phyloP scores from a whole-genome alignment of 2,329 filamentous ascomycete genomes.

The Chaetomiaceae sp. region DNA sequence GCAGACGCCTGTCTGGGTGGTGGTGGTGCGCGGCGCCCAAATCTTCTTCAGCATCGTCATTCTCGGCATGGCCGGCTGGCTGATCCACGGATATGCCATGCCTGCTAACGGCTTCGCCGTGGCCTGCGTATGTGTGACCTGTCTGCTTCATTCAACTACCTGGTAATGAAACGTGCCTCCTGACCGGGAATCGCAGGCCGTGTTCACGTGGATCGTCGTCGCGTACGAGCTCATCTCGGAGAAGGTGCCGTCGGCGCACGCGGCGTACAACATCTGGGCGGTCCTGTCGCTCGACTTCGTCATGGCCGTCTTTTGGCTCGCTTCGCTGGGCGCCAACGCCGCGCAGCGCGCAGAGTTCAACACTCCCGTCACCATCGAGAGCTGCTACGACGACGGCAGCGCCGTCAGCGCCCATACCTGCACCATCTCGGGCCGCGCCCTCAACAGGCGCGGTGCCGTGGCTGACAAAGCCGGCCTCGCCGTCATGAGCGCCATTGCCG shows the following conservation, averaged over 20 bases:
- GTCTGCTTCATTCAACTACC: neutral
- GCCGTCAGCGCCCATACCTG: conserved; percentile 27
- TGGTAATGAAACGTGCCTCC: neutral
- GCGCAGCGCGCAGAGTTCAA: conserved; percentile 28
- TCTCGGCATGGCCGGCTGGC: conserved; percentile 13
- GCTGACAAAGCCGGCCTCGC: conserved; percentile 23
- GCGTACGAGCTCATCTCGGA: conserved; percentile 29
- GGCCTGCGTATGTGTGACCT: conserved; percentile 32
- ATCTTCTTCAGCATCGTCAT: conserved; percentile 28
- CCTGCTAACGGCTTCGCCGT: conserved; percentile 27
- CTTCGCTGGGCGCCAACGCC: conserved; percentile 31
- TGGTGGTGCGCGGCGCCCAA: conserved; percentile 29
- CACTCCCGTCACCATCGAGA: conserved; percentile 15
- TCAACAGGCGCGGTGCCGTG: conserved; percentile 24
- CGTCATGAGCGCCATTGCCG: conserved; percentile 31
- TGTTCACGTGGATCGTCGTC: conserved; percentile 30
- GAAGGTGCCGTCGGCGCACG: conserved; percentile 25
- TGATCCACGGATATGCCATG: conserved; percentile 31
- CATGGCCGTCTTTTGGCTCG: conserved; percentile 33
- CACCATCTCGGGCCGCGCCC: too few relatives aligned
- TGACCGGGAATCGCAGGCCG: conserved; percentile 16
- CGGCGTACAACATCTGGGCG: conserved; percentile 34
- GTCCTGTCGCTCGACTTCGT: conserved; percentile 31
- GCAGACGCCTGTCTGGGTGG: conserved; percentile 26
- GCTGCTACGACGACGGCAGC: conserved; percentile 30